A percentile compares a stretch with the other conserved stretches of the same genome.
Evolutionary conservation across 371 early-diverging fungal genomes (phyloP).

Genomic region (Blakeslea trispora): DNA sequence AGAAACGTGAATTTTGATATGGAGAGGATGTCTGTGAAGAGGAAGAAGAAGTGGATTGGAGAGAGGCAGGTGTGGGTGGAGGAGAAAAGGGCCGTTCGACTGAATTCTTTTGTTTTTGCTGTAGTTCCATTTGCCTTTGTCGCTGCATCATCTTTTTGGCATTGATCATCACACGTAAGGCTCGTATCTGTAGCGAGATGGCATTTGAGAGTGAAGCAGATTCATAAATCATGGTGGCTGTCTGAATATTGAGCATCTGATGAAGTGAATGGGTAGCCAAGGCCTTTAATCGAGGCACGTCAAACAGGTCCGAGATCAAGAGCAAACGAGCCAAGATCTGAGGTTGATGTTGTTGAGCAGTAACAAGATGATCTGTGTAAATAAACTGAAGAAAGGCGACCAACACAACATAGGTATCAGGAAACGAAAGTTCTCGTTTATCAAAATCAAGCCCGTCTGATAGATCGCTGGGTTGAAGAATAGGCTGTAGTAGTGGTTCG

Average conservation of each 20-base stretch:
- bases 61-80: slow-evolving; percentile 1
- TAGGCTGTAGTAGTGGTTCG: slow-evolving; percentile 22
- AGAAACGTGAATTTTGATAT: slow-evolving; percentile 9
- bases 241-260: slow-evolving; percentile 58
- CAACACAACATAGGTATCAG: slow-evolving; percentile 58
- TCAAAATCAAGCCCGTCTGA: slow-evolving; percentile 10
- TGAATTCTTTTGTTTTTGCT: slow-evolving; percentile 1
- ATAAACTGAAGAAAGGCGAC: slow-evolving; percentile 65
- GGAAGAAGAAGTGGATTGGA: neutral
- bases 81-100: slow-evolving; percentile 11
- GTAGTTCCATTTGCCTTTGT: slow-evolving; percentile 21
- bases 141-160: slow-evolving; percentile 46
- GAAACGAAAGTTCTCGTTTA: slow-evolving; percentile 37
- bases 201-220: slow-evolving; percentile 53
- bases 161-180: slow-evolving; percentile 49
- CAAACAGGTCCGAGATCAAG: slow-evolving; percentile 55
- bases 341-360: slow-evolving; percentile 54
- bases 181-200: slow-evolving; percentile 54
- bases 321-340: slow-evolving; percentile 60
- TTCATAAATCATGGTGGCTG: slow-evolving; percentile 63
- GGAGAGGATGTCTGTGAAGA: slow-evolving; percentile 5
- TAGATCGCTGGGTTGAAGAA: slow-evolving; percentile 10
- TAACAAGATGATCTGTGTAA: slow-evolving; percentile 66
- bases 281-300: slow-evolving; percentile 55
- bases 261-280: slow-evolving; percentile 55